Conservation (phyloP, 306 rosid species). For the Begonia loranthoides region DNA sequence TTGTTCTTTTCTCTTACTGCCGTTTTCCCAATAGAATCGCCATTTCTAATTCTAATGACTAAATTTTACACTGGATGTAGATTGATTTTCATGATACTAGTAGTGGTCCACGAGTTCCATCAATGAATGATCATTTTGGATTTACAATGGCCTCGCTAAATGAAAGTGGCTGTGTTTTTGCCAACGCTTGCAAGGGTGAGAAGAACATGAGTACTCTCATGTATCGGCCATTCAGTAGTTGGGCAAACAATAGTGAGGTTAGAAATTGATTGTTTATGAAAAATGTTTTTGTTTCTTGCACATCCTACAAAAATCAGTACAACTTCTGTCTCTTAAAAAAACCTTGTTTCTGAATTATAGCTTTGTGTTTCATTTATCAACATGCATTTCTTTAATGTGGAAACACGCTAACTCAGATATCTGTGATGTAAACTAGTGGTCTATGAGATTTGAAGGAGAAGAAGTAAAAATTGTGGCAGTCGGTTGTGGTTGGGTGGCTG, state of each 20-base stretch:
- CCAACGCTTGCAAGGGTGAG: conserved; percentile 93
- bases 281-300: background rate
- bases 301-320: no score
- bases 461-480: conserved; percentile 87
- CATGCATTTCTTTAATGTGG: conserved; percentile 1
- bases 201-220: conserved; percentile 85
- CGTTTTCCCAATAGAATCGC: no score
- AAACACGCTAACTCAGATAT: conserved; percentile 19
- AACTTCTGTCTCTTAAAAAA: no score
- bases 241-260: conserved; percentile 96
- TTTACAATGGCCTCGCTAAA: conserved; percentile 88
- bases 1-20: conserved; percentile 1
- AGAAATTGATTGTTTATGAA: conserved; percentile 13
- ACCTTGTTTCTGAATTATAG: background rate
- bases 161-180: conserved; percentile 73
- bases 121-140: conserved; percentile 97
- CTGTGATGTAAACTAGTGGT: conserved; percentile 56
- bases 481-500: conserved; percentile 86
- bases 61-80: conserved; percentile 25
- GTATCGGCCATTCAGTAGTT: conserved; percentile 90
- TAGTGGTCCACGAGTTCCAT: conserved; percentile 77
- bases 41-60: conserved; percentile 9
- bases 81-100: conserved; percentile 95
- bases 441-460: conserved; percentile 94
- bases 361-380: conserved; percentile 6